Evolutionary conservation across 352 stramenopile genomes (phyloP).

Genomic region (Globisporangium camurandrum): DNA sequence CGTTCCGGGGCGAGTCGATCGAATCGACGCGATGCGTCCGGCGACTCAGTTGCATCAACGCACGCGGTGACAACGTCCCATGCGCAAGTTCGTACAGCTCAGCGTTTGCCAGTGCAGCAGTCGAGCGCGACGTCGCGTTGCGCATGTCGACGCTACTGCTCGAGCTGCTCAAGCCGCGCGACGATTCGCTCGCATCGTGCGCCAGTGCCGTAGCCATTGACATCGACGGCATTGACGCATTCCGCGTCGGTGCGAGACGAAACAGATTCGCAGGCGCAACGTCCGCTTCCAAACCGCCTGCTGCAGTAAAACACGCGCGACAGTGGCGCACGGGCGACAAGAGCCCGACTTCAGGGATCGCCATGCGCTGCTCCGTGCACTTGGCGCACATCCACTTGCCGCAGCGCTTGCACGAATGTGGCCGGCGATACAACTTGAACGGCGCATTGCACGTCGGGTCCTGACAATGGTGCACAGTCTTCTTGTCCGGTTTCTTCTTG

Average conservation of each 20-base stretch:
- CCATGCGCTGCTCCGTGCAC: constrained; percentile 70
- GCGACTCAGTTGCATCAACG: constrained; percentile 57
- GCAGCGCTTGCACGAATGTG: constrained; percentile 80
- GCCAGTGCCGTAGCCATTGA: too few species aligned
- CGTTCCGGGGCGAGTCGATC: constrained; percentile 66
- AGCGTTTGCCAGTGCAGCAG: too few species aligned
- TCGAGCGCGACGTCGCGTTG: constrained; percentile 24
- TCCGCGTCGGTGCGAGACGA: constrained; percentile 9
- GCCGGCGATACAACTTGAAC: constrained; percentile 81
- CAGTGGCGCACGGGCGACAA: constrained; percentile 77
- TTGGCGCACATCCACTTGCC: constrained; percentile 83
- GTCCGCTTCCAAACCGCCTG: constrained; percentile 55
- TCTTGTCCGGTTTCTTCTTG: constrained; percentile 81
- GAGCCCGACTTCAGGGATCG: constrained; percentile 74
- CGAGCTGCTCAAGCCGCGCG: constrained; percentile 8
- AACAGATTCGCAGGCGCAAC: constrained; percentile 69
- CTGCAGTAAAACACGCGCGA: constrained; percentile 58
- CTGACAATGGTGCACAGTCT: constrained; percentile 72
- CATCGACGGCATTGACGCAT: too few species aligned
- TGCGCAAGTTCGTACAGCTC: constrained; percentile 79
- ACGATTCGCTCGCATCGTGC: constrained; percentile 6
- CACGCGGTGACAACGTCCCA: constrained; percentile 63
- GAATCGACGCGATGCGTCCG: constrained; percentile 57
- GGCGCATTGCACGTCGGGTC: constrained; percentile 48
- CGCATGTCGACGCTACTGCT: constrained; percentile 17